These are phyloP conservation scores for Aspergillus sp. DNA, from an alignment of 2,329 filamentous ascomycete genomes.

Conservation along the genomic window DNA sequence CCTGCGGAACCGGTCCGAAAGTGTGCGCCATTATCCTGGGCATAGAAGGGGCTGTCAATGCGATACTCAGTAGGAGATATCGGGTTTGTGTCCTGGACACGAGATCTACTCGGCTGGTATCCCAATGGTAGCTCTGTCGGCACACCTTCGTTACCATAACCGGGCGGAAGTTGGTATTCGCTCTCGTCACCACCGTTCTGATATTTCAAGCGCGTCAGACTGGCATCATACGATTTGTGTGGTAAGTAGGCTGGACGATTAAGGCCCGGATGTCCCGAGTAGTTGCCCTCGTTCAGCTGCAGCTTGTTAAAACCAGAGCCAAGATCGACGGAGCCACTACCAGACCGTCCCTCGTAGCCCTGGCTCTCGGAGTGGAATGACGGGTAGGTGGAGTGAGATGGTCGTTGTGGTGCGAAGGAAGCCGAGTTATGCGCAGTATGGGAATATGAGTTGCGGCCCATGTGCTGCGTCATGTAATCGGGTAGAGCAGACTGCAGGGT, in stretches of 20 bases:
- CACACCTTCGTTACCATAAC: slow-evolving; percentile 30
- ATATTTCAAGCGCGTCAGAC: slow-evolving; percentile 48
- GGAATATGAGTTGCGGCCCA: slow-evolving; percentile 30
- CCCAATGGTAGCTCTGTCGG: slow-evolving; percentile 35
- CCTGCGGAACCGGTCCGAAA: slow-evolving; percentile 48
- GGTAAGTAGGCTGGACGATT: slow-evolving; percentile 35
- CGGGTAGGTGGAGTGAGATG: slow-evolving; percentile 40
- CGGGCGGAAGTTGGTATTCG: slow-evolving; percentile 29
- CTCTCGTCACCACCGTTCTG: slow-evolving; percentile 31
- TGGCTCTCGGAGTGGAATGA: slow-evolving; percentile 45
- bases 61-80: slow-evolving; percentile 52
- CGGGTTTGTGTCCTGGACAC: slow-evolving; percentile 48
- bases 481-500: slow-evolving; percentile 32
- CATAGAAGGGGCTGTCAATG: slow-evolving; percentile 49
- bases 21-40: slow-evolving; percentile 48
- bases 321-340: slow-evolving; percentile 33
- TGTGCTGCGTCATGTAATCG: slow-evolving; percentile 31
- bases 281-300: slow-evolving; percentile 38
- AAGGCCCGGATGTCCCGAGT: slow-evolving; percentile 31
- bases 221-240: slow-evolving; percentile 49
- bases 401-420: slow-evolving; percentile 36
- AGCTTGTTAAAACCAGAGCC: slow-evolving; percentile 36
- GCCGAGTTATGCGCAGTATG: slow-evolving; percentile 41
- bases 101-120: slow-evolving; percentile 42
- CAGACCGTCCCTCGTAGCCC: slow-evolving; percentile 35